Base-by-base conservation (phyloP, 306 rosid genomes). In the Parietaria judaica region DNA sequence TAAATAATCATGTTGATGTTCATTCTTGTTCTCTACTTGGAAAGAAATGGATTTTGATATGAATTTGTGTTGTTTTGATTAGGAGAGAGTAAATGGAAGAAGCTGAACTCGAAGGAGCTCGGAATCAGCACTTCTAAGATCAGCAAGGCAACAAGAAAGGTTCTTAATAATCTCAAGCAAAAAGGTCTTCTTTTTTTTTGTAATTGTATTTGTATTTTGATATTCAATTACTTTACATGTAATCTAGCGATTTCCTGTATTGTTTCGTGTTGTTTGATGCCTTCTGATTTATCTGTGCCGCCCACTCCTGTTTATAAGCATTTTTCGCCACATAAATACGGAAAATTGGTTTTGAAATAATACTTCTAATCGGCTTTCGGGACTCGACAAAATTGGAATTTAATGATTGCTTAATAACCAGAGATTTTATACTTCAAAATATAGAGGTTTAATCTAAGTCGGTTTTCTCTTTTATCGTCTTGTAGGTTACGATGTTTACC, bases 81-180 rank as follows among this genome's bases (percentile, higher is more conserved):
- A 70, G 81, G 70, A 38, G 70, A 71, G 49, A 77, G 58, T 34
- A 84, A 73, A 14, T 87, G 91, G 89, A 90, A 79, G 86, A 87
- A 71, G 56, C 65, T 90, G 74, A 69, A 77, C 71, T 87, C 95
- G 49, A 70, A 72, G 68, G 89, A 87, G 64, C 87, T 91, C 70
- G 96, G 96, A 39, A 85, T 91, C 63, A 71, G 67, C 48, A 65
- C 70, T 58, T 87, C 84, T 6, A 85, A 78, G 95, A 83, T 91
- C n/a, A 36, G 89, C 36, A 77, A 11, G 69, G 78, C 96, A 11
- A 80, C 80, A 3, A 78, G 67, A 57, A 85, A 74, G 79, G 95
- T 91, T 80, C 86, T 91, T 1, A 76, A 75, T 64, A 68, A 43
- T 54, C 84, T 91, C 39, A 87, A 80, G 82, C 72, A 76, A 73